Evolutionary conservation across 495 filamentous ascomycete species (phyloP), one percentile per base, ranked within the genome.

Genomic region (Ascobolus immersus): DNA sequence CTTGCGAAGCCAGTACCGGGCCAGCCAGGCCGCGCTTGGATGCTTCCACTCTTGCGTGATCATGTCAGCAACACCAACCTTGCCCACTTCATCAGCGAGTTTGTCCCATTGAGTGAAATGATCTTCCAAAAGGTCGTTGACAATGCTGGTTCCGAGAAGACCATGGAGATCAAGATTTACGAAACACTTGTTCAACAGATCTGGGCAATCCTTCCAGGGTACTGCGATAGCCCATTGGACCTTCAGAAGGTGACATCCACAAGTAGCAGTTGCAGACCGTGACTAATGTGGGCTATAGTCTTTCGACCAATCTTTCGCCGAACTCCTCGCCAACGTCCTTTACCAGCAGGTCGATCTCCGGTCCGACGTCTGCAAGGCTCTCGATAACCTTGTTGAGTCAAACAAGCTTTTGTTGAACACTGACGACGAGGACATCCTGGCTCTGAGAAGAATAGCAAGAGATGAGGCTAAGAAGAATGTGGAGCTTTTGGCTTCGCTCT

Each of bases 101-200:
- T 96, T 42, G 70, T 91, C 11, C 80, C 89, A 10, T 52, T 96
- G 24, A 92, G 82, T 49, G 77, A 91, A 45, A 55, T 58, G 7
- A 79, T 96, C 54, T 93, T 81, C 52, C 78, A 93, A 50, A 71
- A 65, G 38, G 75, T 92, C 12, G 57, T 90, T 24, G 73, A 84
- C 32, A 72, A 79, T 44, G 73, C 69, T 8, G 58, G 64, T 2
- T 66, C 66, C 5, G 73, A 79, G 49, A 92, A 89, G 57, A 77
- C 77, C 0, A 76, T 92, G 58, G 78, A 93, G 49, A 67, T 77
- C 44, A 96, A 96, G 59, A 89, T 96, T 38, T 94, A 82, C 53
- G 86, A 96, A 53, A 94, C 86, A 0, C 50, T 96, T 1, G 77
- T 96, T 1, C 75, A 89, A 33, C 86, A 96, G 48, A 82, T 86